These are phyloP conservation scores for Leishmania tropica DNA, from an alignment of 208 protist genomes.

Conservation along the genomic window DNA sequence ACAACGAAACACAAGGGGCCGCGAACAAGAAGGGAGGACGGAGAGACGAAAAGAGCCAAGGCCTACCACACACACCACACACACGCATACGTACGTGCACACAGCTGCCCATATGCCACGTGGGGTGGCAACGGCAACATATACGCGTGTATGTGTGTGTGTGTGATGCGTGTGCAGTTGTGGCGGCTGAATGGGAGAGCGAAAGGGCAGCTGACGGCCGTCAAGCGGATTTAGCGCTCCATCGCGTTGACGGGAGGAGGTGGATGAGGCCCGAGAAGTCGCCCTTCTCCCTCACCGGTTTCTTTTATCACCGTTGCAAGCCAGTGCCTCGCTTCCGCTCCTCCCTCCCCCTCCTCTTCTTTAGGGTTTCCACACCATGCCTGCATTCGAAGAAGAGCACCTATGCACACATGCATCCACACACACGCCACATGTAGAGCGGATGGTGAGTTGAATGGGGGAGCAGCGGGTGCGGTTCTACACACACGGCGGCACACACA, in stretches of 20 bases:
- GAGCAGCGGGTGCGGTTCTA: not conserved
- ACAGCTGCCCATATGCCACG: not conserved
- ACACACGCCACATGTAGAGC: not conserved
- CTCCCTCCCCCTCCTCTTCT: not conserved
- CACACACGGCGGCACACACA: not conserved
- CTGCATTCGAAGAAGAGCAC: not conserved
- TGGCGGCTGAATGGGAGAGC: not conserved
- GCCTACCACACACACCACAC: not conserved
- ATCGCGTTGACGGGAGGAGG: not conserved
- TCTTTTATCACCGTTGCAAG: not conserved
- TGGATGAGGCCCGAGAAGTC: not conserved
- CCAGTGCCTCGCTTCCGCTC: not conserved
- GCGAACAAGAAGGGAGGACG: not conserved
- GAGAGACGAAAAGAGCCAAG: not conserved
- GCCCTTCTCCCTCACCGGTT: not conserved
- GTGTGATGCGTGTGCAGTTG: not conserved
- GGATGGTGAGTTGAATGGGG: not conserved
- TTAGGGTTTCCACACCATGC: not conserved
- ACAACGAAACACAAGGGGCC: not conserved
- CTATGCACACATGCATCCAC: not conserved
- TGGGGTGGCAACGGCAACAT: not conserved
- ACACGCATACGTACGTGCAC: not conserved
- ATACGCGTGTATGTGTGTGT: not conserved
- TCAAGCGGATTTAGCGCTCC: not conserved
- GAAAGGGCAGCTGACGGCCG: not conserved